Percentiles rank a stretch among this genome's conserved stretches.
These are phyloP conservation scores for Blastobotrys aristatus DNA, from an alignment of 1,139 yeast genomes.

Conservation along the genomic window DNA sequence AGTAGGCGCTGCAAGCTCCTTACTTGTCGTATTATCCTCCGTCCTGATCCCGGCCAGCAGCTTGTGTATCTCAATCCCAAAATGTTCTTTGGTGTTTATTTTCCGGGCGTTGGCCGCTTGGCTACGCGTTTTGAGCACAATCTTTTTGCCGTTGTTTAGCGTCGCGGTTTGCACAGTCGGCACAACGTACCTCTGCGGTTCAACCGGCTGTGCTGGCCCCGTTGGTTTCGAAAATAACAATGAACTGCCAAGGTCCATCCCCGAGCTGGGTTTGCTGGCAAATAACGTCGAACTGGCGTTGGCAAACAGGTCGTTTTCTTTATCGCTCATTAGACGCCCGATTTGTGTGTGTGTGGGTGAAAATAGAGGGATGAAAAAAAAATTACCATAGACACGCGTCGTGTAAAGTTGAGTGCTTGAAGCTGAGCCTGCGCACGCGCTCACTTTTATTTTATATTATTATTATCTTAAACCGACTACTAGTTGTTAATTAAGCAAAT, in stretches of 20 bases:
- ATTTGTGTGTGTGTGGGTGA: not conserved
- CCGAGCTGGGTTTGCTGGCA: not conserved
- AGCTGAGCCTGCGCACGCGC: not conserved
- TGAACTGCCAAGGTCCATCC: not conserved
- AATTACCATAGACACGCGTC: too few relatives aligned
- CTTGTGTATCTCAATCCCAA: constrained; percentile 32
- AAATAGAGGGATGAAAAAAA: not conserved
- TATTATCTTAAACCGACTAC: too few relatives aligned
- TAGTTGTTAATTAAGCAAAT: not conserved
- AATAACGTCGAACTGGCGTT: not conserved
- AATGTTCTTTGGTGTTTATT: constrained; percentile 17
- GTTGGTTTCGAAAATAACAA: not conserved
- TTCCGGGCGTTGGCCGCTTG: not conserved
- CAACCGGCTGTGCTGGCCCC: not conserved
- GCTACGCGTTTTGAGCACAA: constrained; percentile 5
- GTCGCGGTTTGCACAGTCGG: constrained; percentile 5
- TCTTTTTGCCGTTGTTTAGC: not conserved
- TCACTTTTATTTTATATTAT: too few relatives aligned
- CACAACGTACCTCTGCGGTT: not conserved
- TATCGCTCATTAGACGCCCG: not conserved
- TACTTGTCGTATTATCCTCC: constrained; percentile 9
- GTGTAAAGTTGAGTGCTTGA: too few relatives aligned
- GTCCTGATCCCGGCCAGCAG: constrained; percentile 21
- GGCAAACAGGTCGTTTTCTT: constrained; percentile 3
- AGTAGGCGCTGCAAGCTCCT: not conserved